phyloP scores from a whole-genome alignment of 495 filamentous ascomycete genomes.

The Aeminium ludgeri region DNA sequence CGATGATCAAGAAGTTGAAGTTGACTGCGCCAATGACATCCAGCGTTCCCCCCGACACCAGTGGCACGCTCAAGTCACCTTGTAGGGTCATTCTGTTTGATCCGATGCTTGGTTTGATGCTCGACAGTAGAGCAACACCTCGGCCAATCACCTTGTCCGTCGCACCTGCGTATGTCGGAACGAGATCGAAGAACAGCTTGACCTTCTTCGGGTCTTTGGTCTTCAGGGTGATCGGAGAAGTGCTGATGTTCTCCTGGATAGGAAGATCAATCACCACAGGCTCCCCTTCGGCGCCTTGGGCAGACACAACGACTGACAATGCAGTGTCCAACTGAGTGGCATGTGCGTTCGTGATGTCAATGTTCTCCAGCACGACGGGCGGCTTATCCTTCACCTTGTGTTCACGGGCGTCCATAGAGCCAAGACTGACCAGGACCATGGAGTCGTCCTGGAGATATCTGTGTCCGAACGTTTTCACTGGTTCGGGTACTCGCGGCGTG shows the following conservation, averaged over 20 bases:
- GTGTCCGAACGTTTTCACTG: slow-evolving; percentile 90
- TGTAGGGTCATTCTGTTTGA: slow-evolving; percentile 69
- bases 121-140: slow-evolving; percentile 75
- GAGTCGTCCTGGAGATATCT: slow-evolving; percentile 78
- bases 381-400: slow-evolving; percentile 47
- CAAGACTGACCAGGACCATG: slow-evolving; percentile 81
- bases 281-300: slow-evolving; percentile 69
- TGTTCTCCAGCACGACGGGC: slow-evolving; percentile 74
- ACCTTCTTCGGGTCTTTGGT: slow-evolving; percentile 63
- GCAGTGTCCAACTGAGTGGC: slow-evolving; percentile 87
- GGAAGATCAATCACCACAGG: slow-evolving; percentile 81
- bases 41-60: slow-evolving; percentile 60
- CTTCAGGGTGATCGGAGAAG: slow-evolving; percentile 79
- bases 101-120: slow-evolving; percentile 64
- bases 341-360: slow-evolving; percentile 73
- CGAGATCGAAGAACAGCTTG: slow-evolving; percentile 82
- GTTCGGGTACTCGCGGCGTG: slow-evolving; percentile 37
- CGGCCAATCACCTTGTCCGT: slow-evolving; percentile 79
- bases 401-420: slow-evolving; percentile 63
- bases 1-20: slow-evolving; percentile 93
- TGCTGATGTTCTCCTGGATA: slow-evolving; percentile 81
- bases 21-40: slow-evolving; percentile 88
- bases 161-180: slow-evolving; percentile 91
- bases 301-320: slow-evolving; percentile 81
- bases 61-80: slow-evolving; percentile 84